A percentile compares a stretch with the other conserved stretches of the same genome.
Evolutionary conservation across 495 filamentous ascomycete species (phyloP).

Genomic region (Extremus antarcticus): DNA sequence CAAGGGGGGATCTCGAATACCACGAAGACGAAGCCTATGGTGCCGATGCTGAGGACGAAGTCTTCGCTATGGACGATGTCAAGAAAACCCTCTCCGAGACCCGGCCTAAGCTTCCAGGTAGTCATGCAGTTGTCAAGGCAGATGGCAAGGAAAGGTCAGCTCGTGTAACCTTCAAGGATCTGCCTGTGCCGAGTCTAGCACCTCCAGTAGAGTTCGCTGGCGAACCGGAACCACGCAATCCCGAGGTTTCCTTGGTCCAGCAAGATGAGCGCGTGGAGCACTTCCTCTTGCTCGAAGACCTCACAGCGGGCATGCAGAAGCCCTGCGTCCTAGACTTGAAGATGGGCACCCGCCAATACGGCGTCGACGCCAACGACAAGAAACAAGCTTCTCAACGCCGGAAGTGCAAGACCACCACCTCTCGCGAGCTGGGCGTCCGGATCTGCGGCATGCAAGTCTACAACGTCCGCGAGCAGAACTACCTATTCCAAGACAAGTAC

Average conservation of each 20-base stretch:
- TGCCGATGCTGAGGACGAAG: constrained; percentile 62
- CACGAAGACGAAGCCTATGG: constrained; percentile 81
- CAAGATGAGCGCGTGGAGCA: constrained; percentile 70
- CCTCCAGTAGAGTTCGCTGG: neutral
- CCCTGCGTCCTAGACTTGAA: constrained; percentile 96
- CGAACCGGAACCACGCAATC: constrained; percentile 47
- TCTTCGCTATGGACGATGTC: constrained; percentile 65
- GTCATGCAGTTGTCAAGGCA: neutral
- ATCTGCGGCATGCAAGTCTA: constrained; percentile 94
- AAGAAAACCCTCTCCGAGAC: constrained; percentile 1
- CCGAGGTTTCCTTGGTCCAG: constrained; percentile 65
- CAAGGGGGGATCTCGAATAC: constrained; percentile 64
- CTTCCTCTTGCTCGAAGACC: constrained; percentile 90
- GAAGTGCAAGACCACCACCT: constrained; percentile 89
- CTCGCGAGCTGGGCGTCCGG: constrained; percentile 78
- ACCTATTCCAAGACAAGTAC: constrained; percentile 93
- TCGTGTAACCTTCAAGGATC: neutral
- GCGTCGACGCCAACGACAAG: constrained; percentile 82
- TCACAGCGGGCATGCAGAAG: constrained; percentile 91
- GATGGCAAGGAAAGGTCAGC: neutral
- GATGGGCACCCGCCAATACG: constrained; percentile 98
- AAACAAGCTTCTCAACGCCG: constrained; percentile 86
- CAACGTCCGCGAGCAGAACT: constrained; percentile 72
- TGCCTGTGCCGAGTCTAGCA: neutral
- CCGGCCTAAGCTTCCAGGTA: neutral